Conservation (phyloP, 108 stramenopile species). For the Asterionellopsis glacialis region DNA sequence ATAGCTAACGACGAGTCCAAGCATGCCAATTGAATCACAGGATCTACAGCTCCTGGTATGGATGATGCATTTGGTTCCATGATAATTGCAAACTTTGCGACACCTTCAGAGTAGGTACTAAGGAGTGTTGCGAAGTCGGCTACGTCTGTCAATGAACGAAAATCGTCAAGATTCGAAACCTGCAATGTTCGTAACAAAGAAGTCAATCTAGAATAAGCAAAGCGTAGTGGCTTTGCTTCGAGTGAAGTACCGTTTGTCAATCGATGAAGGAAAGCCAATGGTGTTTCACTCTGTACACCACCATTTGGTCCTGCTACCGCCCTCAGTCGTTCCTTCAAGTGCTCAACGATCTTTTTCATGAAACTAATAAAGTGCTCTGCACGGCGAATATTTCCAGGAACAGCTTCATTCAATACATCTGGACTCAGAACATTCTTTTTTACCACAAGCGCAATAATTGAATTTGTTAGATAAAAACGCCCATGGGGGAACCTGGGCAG, state of each 20-base stretch:
- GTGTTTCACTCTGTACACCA: constrained; percentile 90
- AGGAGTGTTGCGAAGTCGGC: constrained; percentile 96
- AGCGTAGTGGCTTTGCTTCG: constrained; percentile 92
- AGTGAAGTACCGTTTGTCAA: constrained; percentile 89
- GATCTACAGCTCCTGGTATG: constrained; percentile 78
- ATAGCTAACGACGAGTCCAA: constrained; percentile 97
- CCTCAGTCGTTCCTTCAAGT: constrained; percentile 74
- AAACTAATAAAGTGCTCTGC: constrained; percentile 98
- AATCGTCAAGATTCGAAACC: constrained; percentile 89
- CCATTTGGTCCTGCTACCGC: constrained; percentile 77
- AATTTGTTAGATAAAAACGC: too few relatives aligned
- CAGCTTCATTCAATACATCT: constrained; percentile 93
- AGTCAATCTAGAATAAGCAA: constrained; percentile 92
- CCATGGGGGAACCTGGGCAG: not conserved
- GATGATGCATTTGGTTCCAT: constrained; percentile 91
- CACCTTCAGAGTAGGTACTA: constrained; percentile 93
- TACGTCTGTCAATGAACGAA: constrained; percentile 89
- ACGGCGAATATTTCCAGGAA: constrained; percentile 97
- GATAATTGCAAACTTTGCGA: constrained; percentile 91
- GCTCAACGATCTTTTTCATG: constrained; percentile 93
- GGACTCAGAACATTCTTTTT: constrained; percentile 66
- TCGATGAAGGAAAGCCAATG: constrained; percentile 89
- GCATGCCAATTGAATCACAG: constrained; percentile 93
- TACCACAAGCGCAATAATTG: not conserved
- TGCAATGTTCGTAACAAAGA: constrained; percentile 87